A percentile compares a stretch with the other conserved stretches of the same genome.
Conservation (phyloP, 2,329 filamentous ascomycete genomes). For the Trichoderma polysporum region DNA sequence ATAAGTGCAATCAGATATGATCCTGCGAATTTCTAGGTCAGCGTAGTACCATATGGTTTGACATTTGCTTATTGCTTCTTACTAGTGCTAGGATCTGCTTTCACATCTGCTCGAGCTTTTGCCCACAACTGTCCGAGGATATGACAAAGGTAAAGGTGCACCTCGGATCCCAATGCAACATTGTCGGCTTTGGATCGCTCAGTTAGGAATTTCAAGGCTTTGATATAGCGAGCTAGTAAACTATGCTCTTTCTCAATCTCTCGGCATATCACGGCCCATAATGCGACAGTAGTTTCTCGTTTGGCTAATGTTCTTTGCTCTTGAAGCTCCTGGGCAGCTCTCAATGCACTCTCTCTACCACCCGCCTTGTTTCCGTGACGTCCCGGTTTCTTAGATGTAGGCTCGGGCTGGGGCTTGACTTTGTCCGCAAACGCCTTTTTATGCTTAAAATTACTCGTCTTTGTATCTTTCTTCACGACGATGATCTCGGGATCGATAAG, state of each 20-base stretch:
- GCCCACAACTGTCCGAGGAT: slow-evolving; percentile 29
- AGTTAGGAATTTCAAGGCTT: slow-evolving; percentile 48
- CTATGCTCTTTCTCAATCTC: slow-evolving; percentile 48
- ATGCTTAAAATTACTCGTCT: slow-evolving; percentile 17
- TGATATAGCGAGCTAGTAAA: slow-evolving; percentile 46
- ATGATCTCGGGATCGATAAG: slow-evolving; percentile 64
- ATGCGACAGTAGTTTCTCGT: background rate
- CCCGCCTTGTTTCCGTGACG: slow-evolving; percentile 27
- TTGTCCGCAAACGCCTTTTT: background rate
- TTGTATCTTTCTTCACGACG: slow-evolving; percentile 41
- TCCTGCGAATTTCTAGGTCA: slow-evolving; percentile 19
- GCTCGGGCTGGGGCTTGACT: slow-evolving; percentile 21
- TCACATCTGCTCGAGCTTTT: background rate
- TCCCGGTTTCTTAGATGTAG: slow-evolving; percentile 22
- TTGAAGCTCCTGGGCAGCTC: slow-evolving; percentile 36
- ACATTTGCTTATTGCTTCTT: background rate
- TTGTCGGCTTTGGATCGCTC: slow-evolving; percentile 39
- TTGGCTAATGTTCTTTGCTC: slow-evolving; percentile 31
- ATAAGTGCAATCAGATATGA: slow-evolving; percentile 29
- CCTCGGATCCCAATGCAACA: slow-evolving; percentile 33
- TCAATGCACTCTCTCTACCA: slow-evolving; percentile 40
- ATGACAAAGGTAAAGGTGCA: slow-evolving; percentile 39
- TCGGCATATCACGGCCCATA: background rate
- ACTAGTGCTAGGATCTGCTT: background rate
- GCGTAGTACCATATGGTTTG: background rate